Percentiles rank a stretch among this genome's conserved stretches.
Evolutionary conservation across 2,329 filamentous ascomycete genomes (phyloP).

Genomic region (Stagonosporopsis tanaceti): DNA sequence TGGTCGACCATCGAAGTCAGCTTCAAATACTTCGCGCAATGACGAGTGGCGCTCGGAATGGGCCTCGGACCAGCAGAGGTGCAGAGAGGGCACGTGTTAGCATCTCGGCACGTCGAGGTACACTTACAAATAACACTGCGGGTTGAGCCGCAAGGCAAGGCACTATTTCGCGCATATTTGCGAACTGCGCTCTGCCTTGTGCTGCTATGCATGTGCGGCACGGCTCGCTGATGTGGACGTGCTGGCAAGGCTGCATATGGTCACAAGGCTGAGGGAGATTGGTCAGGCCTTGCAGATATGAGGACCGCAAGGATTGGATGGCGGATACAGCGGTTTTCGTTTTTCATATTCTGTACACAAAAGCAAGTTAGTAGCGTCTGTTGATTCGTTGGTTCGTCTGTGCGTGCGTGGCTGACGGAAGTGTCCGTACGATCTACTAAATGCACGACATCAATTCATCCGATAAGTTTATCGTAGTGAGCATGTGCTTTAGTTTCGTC

Average conservation of each 20-base stretch:
- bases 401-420: background rate
- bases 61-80: conserved; percentile 13
- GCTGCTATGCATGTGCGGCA: conserved; percentile 9
- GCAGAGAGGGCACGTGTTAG: conserved; percentile 16
- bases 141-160: conserved; percentile 4
- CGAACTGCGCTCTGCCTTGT: conserved; percentile 7
- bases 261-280: conserved; percentile 1
- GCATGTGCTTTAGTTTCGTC: background rate
- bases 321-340: background rate
- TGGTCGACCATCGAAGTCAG: conserved; percentile 3
- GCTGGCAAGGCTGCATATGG: background rate
- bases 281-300: background rate
- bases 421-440: background rate
- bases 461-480: background rate
- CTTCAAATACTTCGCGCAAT: background rate
- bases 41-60: conserved; percentile 20
- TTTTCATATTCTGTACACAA: background rate
- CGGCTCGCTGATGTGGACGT: background rate
- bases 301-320: background rate
- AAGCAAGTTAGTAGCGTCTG: background rate
- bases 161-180: background rate
- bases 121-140: background rate
- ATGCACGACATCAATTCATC: background rate
- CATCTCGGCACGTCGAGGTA: background rate
- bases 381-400: background rate